Percentiles rank a stretch among this genome's conserved stretches.
phyloP scores from a whole-genome alignment of 768 basidiomycete genomes.

The Phanerodontia chrysosporium region DNA sequence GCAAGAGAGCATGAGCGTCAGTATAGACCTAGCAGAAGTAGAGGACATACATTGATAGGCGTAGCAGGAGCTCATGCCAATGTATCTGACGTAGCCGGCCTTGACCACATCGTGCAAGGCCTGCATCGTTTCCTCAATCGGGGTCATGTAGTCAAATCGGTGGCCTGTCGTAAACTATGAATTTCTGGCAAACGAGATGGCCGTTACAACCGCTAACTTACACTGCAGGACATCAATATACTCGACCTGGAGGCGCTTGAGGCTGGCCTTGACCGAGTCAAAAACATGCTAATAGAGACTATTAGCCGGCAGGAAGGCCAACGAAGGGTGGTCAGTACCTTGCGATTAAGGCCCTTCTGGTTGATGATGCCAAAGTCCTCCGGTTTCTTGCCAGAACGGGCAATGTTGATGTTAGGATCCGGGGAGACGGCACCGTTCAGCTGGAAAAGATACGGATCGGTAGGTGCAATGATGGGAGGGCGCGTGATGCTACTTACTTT shows the following conservation, averaged over 20 bases:
- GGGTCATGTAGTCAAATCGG: constrained; percentile 30
- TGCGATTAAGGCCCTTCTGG: constrained; percentile 42
- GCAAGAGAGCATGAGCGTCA: not conserved
- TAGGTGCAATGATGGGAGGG: not conserved
- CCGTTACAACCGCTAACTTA: constrained; percentile 15
- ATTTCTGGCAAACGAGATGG: too few relatives aligned
- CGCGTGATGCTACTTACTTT: constrained; percentile 27
- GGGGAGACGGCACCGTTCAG: constrained; percentile 15
- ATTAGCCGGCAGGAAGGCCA: not conserved
- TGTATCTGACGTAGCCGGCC: constrained; percentile 39
- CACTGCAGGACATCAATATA: constrained; percentile 45
- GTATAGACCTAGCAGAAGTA: not conserved
- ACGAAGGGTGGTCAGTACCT: constrained; percentile 20
- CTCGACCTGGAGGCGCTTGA: constrained; percentile 40
- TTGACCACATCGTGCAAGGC: constrained; percentile 44
- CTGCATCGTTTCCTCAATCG: constrained; percentile 41
- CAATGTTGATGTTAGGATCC: constrained; percentile 6
- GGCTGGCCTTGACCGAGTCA: constrained; percentile 36
- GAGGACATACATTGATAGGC: constrained; percentile 27
- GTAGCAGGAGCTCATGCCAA: constrained; percentile 34
- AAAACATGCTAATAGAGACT: constrained; percentile 39
- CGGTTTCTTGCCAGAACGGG: constrained; percentile 4
- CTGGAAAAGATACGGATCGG: constrained; percentile 3
- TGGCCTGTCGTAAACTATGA: constrained; percentile 19
- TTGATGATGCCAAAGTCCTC: constrained; percentile 44